Percentiles rank a stretch among this genome's conserved stretches.
These are phyloP conservation scores for Hymenoscyphus albidus DNA, from an alignment of 2,329 filamentous ascomycete genomes.

Conservation along the genomic window DNA sequence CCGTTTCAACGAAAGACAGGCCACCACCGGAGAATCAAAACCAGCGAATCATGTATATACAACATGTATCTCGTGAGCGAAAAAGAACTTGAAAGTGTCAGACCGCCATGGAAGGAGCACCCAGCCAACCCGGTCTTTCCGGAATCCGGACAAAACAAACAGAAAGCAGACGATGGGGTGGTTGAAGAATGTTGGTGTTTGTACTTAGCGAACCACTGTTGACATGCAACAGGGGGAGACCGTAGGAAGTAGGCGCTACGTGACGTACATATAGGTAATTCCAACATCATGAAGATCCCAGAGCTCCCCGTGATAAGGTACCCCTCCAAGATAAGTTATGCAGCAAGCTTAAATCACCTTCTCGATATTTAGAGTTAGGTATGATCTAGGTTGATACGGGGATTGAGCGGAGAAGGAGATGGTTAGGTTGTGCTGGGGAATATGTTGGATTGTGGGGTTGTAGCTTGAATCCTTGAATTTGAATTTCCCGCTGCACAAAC, in stretches of 20 bases:
- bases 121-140: background rate
- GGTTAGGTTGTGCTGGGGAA: background rate
- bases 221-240: background rate
- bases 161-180: background rate
- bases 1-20: background rate
- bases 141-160: background rate
- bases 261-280: background rate
- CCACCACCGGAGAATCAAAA: background rate
- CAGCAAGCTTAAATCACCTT: background rate
- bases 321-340: background rate
- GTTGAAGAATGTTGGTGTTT: constrained; percentile 2
- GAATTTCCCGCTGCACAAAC: background rate
- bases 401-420: background rate
- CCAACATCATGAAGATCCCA: background rate
- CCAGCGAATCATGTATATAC: background rate
- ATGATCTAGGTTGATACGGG: background rate
- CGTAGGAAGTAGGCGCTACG: background rate
- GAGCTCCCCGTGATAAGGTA: background rate
- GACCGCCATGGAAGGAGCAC: background rate
- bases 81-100: background rate
- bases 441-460: background rate
- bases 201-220: constrained; percentile 1
- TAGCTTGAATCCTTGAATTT: background rate
- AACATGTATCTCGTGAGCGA: background rate
- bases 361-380: background rate